Conservation (phyloP, 768 basidiomycete genomes). For the Fomitopsis pulvina region DNA sequence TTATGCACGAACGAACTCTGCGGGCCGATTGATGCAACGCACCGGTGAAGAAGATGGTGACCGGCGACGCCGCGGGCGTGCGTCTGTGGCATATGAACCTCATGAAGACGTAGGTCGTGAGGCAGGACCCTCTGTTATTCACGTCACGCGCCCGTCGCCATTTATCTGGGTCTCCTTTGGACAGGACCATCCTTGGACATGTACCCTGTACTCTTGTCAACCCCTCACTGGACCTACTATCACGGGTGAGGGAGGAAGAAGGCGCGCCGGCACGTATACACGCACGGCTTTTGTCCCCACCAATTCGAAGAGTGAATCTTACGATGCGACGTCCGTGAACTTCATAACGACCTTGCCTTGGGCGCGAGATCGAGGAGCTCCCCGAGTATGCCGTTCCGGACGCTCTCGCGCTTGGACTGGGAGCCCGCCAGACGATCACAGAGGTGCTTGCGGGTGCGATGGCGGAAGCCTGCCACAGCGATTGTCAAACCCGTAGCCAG, state of each 20-base stretch:
- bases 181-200: constrained; percentile 19
- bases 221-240: neutral
- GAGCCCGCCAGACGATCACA: neutral
- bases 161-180: constrained; percentile 26
- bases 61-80: neutral
- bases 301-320: neutral
- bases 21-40: neutral
- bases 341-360: neutral
- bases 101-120: constrained; percentile 4
- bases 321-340: neutral
- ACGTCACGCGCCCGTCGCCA: constrained; percentile 31
- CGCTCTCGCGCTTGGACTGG: neutral
- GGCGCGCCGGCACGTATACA: neutral
- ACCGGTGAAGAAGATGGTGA: neutral
- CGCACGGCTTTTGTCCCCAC: neutral
- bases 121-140: constrained; percentile 31
- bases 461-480: neutral
- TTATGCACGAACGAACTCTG: constrained; percentile 4
- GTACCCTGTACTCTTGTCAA: constrained; percentile 3
- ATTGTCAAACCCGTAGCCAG: neutral
- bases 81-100: neutral
- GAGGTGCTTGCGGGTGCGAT: neutral
- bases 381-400: neutral
- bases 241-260: neutral
- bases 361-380: neutral